Evolutionary conservation across 176 grass and related monocot species (phyloP), one percentile per base, ranked within the genome.

Genomic region (Carex littledalei): DNA sequence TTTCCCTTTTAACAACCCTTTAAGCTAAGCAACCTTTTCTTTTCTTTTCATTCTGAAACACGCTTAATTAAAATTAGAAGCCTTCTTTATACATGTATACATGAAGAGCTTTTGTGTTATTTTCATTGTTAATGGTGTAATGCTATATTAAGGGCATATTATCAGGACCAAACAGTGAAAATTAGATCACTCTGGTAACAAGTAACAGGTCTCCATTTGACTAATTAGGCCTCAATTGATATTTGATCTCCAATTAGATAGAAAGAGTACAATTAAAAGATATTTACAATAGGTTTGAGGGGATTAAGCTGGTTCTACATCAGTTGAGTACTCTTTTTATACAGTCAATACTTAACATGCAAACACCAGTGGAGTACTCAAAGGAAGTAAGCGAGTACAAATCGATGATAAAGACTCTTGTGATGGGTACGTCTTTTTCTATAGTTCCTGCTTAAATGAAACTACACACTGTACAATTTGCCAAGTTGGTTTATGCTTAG

Each of bases 301-400:
- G 5, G 52, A 18, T 17, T 78, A 56, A 32, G 1, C 5, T 32
- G 15, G 32, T 31, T 84, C 49, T 12, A 6, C 20, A 53, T 60
- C 16, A 66, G 6, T 75, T 55, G 55, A n/a, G 49, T 52, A 78
- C 52, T 78, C 6, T 69, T 49, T 74, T 83, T 84, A 52, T 89
- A 59, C 87, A 99, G 96, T 90, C 96, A 74, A 89, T 99, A 87
- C 89, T 99, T 65, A 99, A 99, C 88, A 89, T 99, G 84, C 96
- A 99, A 89, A 88, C 90, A 57, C 96, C 96, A 18, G 82, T 95
- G 93, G 96, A 99, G 37, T 91, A 99, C 77, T 86, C 91, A 5
- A 99, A 99, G 87, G 96, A 99, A 87, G 83, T 99, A 59, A 89
- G 88, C 67, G 96, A 99, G 89, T 99, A 99, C 84, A 99, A 99